Evolutionary conservation across 2,329 filamentous ascomycete species (phyloP).

Genomic region (Sphaerulina vaccinii): DNA sequence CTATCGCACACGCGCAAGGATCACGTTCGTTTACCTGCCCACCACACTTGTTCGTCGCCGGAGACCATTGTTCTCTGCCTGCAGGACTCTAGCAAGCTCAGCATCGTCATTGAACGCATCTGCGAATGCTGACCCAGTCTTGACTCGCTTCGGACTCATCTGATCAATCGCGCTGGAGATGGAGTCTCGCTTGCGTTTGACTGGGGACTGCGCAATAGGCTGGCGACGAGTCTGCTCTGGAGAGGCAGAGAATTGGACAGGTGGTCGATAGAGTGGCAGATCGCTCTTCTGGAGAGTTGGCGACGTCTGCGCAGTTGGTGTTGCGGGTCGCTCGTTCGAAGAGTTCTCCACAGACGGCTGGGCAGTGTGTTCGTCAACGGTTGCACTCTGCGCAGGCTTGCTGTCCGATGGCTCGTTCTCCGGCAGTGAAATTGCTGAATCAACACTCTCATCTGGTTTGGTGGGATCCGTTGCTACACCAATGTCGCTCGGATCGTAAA

Average conservation of each 20-base stretch:
- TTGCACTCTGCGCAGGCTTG: conserved; percentile 7
- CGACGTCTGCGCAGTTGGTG: conserved; percentile 8
- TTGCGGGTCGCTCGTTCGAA: not conserved
- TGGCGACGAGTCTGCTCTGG: conserved; percentile 31
- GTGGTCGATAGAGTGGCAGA: conserved; percentile 34
- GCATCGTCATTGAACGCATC: conserved; percentile 16
- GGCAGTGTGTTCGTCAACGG: conserved; percentile 1
- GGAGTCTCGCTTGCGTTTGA: conserved; percentile 29
- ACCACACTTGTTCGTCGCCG: conserved; percentile 14
- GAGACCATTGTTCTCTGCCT: conserved; percentile 25
- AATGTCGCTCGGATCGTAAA: conserved; percentile 22
- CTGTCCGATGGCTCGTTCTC: conserved; percentile 24
- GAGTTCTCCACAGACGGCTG: conserved; percentile 12
- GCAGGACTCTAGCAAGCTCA: conserved; percentile 21
- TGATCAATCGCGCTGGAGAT: conserved; percentile 13
- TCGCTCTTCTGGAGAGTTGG: conserved; percentile 17
- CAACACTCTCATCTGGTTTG: conserved; percentile 33
- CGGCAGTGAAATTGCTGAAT: conserved; percentile 33
- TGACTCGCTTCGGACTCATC: conserved; percentile 16
- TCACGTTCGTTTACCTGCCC: not conserved
- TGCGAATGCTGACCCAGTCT: conserved; percentile 10
- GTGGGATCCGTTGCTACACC: conserved; percentile 14
- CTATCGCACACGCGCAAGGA: not conserved
- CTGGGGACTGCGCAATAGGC: conserved; percentile 12
- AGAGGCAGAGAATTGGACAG: conserved; percentile 31